Evolutionary conservation across 768 basidiomycete genomes (phyloP).

Genomic region (Paxillus ammoniavirescens): DNA sequence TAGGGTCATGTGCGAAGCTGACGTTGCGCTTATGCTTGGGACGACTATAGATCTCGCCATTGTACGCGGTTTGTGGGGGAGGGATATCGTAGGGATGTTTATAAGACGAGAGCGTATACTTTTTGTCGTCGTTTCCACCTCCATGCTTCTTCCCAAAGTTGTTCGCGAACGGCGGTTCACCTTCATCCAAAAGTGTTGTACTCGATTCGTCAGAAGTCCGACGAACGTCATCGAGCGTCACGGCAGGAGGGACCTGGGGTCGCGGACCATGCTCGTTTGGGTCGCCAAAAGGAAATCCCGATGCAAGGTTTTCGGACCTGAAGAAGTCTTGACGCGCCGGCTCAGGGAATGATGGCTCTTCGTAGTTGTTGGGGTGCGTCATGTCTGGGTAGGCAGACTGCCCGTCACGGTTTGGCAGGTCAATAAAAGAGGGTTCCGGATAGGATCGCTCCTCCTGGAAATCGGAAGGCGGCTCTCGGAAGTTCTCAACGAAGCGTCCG

Average conservation of each 20-base stretch:
- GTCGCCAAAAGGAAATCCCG: background rate
- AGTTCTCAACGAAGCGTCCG: background rate
- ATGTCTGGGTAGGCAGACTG: conserved; percentile 4
- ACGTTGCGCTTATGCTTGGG: conserved; percentile 30
- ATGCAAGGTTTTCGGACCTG: background rate
- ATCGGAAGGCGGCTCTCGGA: background rate
- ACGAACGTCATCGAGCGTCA: conserved; percentile 13
- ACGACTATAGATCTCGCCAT: conserved; percentile 12
- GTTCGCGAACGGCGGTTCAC: conserved; percentile 15
- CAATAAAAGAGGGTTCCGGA: background rate
- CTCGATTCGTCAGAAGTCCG: conserved; percentile 38
- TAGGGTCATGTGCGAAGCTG: conserved; percentile 36
- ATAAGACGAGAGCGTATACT: conserved; percentile 54
- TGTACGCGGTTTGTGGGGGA: conserved; percentile 47
- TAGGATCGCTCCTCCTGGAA: background rate
- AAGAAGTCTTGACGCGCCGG: background rate
- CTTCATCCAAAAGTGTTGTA: conserved; percentile 35
- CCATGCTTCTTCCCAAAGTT: conserved; percentile 10
- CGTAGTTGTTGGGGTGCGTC: conserved; percentile 8
- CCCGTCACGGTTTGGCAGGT: background rate
- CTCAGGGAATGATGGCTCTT: conserved; percentile 5
- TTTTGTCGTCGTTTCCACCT: conserved; percentile 32
- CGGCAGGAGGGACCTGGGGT: background rate
- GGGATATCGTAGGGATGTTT: conserved; percentile 61
- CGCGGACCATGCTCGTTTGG: background rate